phyloP scores from a whole-genome alignment of 2,329 filamentous ascomycete genomes.

The Cadophora malorum region DNA sequence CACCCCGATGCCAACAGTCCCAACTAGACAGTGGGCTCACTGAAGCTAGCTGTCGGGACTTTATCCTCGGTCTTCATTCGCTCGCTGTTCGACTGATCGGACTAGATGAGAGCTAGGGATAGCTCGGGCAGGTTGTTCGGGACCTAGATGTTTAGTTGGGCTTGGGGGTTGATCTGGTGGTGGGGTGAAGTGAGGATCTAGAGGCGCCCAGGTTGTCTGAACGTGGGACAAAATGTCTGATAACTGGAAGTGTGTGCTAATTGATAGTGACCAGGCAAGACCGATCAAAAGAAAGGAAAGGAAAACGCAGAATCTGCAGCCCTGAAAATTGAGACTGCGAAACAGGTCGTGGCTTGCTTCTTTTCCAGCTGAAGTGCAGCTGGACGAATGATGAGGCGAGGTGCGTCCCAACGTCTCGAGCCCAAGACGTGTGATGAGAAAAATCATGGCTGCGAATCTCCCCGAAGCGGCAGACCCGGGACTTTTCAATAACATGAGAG shows the following conservation, averaged over 20 bases:
- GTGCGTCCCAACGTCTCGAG: neutral
- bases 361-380: neutral
- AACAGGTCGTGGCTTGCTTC: neutral
- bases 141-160: slow-evolving; percentile 5
- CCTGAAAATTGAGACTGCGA: slow-evolving; percentile 6
- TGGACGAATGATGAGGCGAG: slow-evolving; percentile 8
- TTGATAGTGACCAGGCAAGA: neutral
- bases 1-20: too few species aligned
- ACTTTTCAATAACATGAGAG: neutral
- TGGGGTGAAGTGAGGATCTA: slow-evolving; percentile 13
- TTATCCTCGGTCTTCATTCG: neutral
- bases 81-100: neutral
- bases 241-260: neutral
- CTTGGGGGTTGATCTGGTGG: neutral
- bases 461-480: neutral
- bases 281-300: slow-evolving; percentile 11
- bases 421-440: slow-evolving; percentile 2
- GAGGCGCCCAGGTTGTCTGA: neutral
- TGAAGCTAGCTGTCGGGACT: neutral
- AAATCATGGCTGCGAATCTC: slow-evolving; percentile 1
- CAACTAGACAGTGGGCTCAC: neutral
- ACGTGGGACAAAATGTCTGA: neutral
- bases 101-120: neutral
- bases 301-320: slow-evolving; percentile 9
- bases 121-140: slow-evolving; percentile 5